Evolutionary conservation across 2,329 filamentous ascomycete genomes (phyloP), one percentile per base, ranked within the genome.

Genomic region (Verticillium zaregamsianum): DNA sequence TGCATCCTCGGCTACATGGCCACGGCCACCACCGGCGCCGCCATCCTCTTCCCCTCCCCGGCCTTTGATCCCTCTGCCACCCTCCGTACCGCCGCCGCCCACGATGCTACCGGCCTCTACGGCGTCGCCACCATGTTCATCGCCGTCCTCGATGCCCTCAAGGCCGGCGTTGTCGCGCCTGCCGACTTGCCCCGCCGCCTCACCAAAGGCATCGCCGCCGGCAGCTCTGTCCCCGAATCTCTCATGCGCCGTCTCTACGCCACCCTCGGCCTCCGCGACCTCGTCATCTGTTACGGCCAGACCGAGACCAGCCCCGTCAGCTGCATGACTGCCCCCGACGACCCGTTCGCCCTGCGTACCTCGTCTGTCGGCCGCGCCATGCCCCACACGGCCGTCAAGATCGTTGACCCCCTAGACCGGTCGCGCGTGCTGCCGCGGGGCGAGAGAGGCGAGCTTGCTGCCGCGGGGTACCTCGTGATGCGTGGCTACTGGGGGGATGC

Each of bases 271-370:
- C 79, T 98, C 20, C 85, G 83, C 0, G 90, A 96, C 61, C 77
- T 98, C 25, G 94, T 93, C 0, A 97, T 97, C 66, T 97, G 93
- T 80, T 98, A 97, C 74, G 93, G 93, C 64, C 96, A 96, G 93
- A 97, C 93, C 1, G 93, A 97, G 76, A 97, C 93, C 1, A 84
- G 82, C 57, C 90, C 90, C 49, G 90, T 92, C 69, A 81, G 85
- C 80, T 86, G 85, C 66, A 97, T 97, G 93, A 97, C 93, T 0
- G 81, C 86, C 0, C 93, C 91, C 0, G 76, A 84, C 20, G 93
- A 97, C 71, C 87, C 91, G 0, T 79, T 92, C 3, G 83, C 83
- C 40, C 90, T 90, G 74, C 83, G 93, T 49, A 90, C 92, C 59
- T 82, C 86, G 45, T 90, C 86, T 3, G 92, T 98, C 1, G 95